These are phyloP conservation scores for Pluteus cervinus DNA, from an alignment of 768 basidiomycete genomes.

Conservation along the genomic window DNA sequence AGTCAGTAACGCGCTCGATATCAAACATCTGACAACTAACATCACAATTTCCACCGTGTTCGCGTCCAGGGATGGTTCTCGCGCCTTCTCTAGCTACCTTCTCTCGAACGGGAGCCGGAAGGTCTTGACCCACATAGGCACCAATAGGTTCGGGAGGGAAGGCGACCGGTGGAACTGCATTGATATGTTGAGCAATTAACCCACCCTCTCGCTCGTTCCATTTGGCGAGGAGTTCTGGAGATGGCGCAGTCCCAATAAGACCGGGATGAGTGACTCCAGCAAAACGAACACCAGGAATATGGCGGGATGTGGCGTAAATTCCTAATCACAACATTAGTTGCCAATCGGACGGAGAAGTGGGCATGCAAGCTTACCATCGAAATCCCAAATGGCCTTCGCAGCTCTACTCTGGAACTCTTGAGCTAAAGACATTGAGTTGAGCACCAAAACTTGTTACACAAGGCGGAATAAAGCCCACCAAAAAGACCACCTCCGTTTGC, in stretches of 20 bases:
- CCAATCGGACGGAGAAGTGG: too few species aligned
- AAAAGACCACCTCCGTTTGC: conserved; percentile 70
- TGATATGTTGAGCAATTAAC: conserved; percentile 47
- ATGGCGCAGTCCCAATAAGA: conserved; percentile 72
- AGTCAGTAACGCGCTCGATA: conserved; percentile 1
- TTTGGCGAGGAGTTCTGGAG: conserved; percentile 59
- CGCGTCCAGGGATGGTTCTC: conserved; percentile 69
- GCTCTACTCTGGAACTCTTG: conserved; percentile 66
- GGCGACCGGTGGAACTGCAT: conserved; percentile 58
- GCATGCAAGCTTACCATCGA: conserved; percentile 43
- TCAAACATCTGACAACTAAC: conserved; percentile 24
- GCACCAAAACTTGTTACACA: background rate
- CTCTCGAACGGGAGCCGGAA: conserved; percentile 35
- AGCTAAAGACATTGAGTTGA: conserved; percentile 28
- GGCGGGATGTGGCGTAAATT: conserved; percentile 66
- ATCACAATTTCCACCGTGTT: conserved; percentile 78
- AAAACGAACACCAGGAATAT: conserved; percentile 76
- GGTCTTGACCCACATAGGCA: conserved; percentile 65
- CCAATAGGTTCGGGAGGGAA: conserved; percentile 54
- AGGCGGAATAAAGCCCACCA: conserved; percentile 27
- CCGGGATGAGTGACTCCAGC: conserved; percentile 76
- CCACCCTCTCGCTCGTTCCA: conserved; percentile 73
- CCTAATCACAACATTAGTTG: conserved; percentile 40
- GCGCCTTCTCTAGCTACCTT: conserved; percentile 65
- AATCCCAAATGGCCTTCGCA: conserved; percentile 78